phyloP scores from a whole-genome alignment of 1,139 yeast species.

The Petasospora fabianii region DNA sequence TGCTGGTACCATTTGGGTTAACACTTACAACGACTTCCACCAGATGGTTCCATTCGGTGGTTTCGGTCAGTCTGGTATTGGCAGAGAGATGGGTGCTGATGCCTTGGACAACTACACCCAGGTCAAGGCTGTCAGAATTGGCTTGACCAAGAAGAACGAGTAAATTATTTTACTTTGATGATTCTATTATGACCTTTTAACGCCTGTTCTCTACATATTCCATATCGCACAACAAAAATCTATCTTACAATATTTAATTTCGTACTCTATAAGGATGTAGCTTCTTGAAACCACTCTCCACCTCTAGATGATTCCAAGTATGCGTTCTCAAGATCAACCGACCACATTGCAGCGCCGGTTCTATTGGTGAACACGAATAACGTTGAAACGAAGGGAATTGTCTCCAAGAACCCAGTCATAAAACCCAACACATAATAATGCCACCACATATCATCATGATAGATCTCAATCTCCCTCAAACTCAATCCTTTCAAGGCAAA shows the following conservation, averaged over 20 bases:
- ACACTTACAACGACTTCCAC: slow-evolving; percentile 82
- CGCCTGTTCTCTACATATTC: not conserved
- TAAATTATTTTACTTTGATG: slow-evolving; percentile 37
- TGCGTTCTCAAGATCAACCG: slow-evolving; percentile 7
- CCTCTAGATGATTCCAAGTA: not conserved
- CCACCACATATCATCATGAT: slow-evolving; percentile 8
- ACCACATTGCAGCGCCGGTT: slow-evolving; percentile 15
- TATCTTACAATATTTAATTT: not conserved
- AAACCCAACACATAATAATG: slow-evolving; percentile 9
- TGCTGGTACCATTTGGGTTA: slow-evolving; percentile 85
- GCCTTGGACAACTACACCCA: slow-evolving; percentile 84
- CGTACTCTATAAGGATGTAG: too few relatives aligned
- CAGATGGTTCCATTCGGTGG: slow-evolving; percentile 81
- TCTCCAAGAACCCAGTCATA: slow-evolving; percentile 8
- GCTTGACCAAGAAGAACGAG: slow-evolving; percentile 49
- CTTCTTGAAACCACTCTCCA: too few relatives aligned
- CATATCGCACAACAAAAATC: not conserved
- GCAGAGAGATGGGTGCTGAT: slow-evolving; percentile 88
- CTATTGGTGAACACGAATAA: slow-evolving; percentile 13
- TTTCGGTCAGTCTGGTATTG: slow-evolving; percentile 82
- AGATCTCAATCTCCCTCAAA: slow-evolving; percentile 1
- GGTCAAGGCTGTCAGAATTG: slow-evolving; percentile 78
- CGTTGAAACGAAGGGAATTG: slow-evolving; percentile 9
- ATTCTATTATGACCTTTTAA: not conserved
- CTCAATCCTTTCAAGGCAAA: slow-evolving; percentile 7